These are phyloP conservation scores for Eimeria maxima DNA, from an alignment of 169 alveolate species.

Conservation along the genomic window DNA sequence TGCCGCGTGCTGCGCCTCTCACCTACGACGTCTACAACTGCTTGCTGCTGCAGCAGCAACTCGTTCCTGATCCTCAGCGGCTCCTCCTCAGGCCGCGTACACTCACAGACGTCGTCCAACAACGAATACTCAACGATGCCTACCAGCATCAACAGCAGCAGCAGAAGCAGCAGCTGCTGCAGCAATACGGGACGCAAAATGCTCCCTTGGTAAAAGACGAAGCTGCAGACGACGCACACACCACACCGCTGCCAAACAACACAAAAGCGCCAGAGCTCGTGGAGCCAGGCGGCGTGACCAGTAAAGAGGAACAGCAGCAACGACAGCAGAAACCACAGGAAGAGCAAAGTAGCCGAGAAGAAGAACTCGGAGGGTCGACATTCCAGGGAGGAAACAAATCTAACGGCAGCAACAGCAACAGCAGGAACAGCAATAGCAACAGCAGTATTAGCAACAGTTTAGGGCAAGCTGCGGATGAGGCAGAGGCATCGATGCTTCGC, in stretches of 20 bases:
- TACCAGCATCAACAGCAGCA: not conserved
- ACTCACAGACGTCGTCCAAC: constrained; percentile 73
- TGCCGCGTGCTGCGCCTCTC: constrained; percentile 82
- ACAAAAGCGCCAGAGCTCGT: not conserved
- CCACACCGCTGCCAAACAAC: not conserved
- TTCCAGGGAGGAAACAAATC: not conserved
- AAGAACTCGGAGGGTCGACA: not conserved
- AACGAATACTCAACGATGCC: not conserved
- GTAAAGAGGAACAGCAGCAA: not conserved
- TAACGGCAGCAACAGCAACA: not conserved
- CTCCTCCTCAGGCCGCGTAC: constrained; percentile 67
- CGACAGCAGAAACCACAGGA: not conserved
- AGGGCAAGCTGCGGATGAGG: not conserved
- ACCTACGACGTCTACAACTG: constrained; percentile 64
- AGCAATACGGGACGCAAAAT: not conserved
- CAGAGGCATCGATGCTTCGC: constrained; percentile 1
- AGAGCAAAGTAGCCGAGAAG: not conserved
- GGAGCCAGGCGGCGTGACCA: not conserved
- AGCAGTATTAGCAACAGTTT: not conserved
- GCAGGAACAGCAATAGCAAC: not conserved
- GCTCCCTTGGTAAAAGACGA: not conserved
- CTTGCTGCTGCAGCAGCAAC: constrained; percentile 46
- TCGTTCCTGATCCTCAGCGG: constrained; percentile 50
- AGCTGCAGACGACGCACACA: not conserved
- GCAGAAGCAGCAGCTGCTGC: not conserved